Base-by-base conservation (phyloP, 1,284 basidiomycete genomes). In the Chalciporus sp. region DNA sequence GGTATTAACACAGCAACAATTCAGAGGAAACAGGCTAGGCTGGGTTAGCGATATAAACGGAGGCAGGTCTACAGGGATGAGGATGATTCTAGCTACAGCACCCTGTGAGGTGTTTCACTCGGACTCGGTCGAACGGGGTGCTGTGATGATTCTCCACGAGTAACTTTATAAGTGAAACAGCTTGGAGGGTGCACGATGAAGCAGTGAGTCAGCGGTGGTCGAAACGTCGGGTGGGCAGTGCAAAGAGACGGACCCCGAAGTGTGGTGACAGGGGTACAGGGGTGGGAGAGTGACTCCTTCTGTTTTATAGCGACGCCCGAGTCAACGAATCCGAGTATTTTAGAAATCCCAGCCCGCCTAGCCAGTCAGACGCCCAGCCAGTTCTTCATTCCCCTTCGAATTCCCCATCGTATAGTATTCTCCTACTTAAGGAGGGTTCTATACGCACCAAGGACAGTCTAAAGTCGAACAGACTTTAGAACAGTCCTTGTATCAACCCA, bases 401-500 rank as follows among this genome's bases (percentile, higher is more conserved):
- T n/a, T 31, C 19, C 41, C 27, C 42, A 7, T 51, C 35, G 57
- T 67, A 61, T 64, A 68, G 67, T 52, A n/a, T 54, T 60, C 55
- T 68, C 61, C 57, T 42, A 0, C n/a, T 0, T 20, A 12, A 33
- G 55, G 64, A 58, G 59, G 44, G 37, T 49, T 7, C 62, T 70
- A 62, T 71, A 71, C 63, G 45, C 3, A 9, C 11, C 43, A 44
- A 60, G 68, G 68, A 64, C 69, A 53, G 26, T 52, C 67, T 72
- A 72, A 52, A 59, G 67, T 69, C 70, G 33, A 2, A 9, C 5
- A 58, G 71, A 61, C 70, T 72, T 65, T 70, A 57, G 68, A 23
- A 43, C 58, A 33, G 67, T 65, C 59, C 69, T 70, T 50, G 19
- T 42, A 11, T 9, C 37, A 44, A 40, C 49, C 35, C 52, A 26